phyloP scores from a whole-genome alignment of 768 basidiomycete genomes.

The Neoboletus brunneissimus region DNA sequence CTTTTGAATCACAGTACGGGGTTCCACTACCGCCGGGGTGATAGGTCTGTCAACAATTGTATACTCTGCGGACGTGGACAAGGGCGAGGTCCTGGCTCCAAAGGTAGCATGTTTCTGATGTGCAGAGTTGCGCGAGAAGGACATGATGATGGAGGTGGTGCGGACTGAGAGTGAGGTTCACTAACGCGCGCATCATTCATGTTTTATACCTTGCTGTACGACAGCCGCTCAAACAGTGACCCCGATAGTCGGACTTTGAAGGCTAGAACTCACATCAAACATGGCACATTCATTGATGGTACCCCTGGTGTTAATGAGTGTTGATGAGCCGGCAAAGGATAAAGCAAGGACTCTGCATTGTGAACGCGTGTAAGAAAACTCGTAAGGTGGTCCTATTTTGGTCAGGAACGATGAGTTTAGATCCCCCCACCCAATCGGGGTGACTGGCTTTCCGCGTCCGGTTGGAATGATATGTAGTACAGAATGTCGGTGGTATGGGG shows the following conservation, averaged over 20 bases:
- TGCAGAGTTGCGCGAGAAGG: conserved; percentile 11
- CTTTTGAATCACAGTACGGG: conserved; percentile 20
- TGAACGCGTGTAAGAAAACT: not conserved
- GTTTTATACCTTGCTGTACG: conserved; percentile 13
- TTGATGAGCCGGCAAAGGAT: conserved; percentile 7
- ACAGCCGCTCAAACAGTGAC: not conserved
- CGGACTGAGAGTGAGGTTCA: not conserved
- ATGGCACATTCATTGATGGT: conserved; percentile 15
- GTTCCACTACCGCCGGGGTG: conserved; percentile 13
- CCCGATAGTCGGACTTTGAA: not conserved
- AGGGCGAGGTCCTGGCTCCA: not conserved
- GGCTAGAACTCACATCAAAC: not conserved
- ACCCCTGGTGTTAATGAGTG: not conserved
- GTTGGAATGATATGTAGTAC: not conserved
- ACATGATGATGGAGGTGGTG: conserved; percentile 14
- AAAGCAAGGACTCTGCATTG: conserved; percentile 1
- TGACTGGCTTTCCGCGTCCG: not conserved
- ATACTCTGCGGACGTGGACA: too few relatives aligned
- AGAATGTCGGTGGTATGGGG: not conserved
- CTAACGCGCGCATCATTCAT: not conserved
- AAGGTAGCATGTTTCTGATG: conserved; percentile 7
- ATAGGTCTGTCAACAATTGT: conserved; percentile 10
- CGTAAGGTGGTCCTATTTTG: not conserved
- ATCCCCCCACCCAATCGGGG: not conserved
- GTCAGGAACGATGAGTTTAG: not conserved